Percentiles rank a stretch among this genome's conserved stretches.
Evolutionary conservation across 1,284 basidiomycete species (phyloP).

Genomic region (Erythrobasidium hasegawianum): DNA sequence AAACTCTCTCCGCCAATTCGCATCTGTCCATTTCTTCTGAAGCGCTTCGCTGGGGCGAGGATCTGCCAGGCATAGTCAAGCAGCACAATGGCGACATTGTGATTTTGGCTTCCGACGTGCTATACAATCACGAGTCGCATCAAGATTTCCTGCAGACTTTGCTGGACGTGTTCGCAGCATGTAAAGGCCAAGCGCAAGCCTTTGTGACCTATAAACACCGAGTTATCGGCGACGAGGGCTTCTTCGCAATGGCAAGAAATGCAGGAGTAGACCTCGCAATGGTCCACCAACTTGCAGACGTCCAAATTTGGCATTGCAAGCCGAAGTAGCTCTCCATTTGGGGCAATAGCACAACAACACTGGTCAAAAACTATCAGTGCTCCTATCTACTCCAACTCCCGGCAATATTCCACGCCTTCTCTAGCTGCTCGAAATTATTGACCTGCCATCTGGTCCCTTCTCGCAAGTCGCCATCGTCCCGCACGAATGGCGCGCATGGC

Average conservation of each 20-base stretch:
- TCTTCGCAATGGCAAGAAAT: conserved; percentile 36
- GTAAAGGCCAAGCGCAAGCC: background rate
- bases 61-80: background rate
- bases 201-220: conserved; percentile 41
- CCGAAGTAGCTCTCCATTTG: background rate
- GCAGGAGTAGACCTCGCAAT: conserved; percentile 32
- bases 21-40: background rate
- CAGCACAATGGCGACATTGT: conserved; percentile 16
- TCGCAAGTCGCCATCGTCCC: conserved; percentile 25
- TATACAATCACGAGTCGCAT: conserved; percentile 43
- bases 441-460: conserved; percentile 20
- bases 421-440: conserved; percentile 17
- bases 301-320: conserved; percentile 36
- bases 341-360: background rate
- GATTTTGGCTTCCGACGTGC: conserved; percentile 42
- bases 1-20: conserved; percentile 35
- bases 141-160: conserved; percentile 39
- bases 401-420: background rate
- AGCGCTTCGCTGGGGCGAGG: conserved; percentile 36
- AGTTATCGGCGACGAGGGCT: conserved; percentile 41
- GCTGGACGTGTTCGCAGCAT: conserved; percentile 31
- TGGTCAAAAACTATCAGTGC: background rate
- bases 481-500: background rate
- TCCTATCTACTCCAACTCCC: background rate
- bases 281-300: conserved; percentile 38